Conservation (phyloP, 2,329 filamentous ascomycete species). For the Pseudogymnoascus sp. region DNA sequence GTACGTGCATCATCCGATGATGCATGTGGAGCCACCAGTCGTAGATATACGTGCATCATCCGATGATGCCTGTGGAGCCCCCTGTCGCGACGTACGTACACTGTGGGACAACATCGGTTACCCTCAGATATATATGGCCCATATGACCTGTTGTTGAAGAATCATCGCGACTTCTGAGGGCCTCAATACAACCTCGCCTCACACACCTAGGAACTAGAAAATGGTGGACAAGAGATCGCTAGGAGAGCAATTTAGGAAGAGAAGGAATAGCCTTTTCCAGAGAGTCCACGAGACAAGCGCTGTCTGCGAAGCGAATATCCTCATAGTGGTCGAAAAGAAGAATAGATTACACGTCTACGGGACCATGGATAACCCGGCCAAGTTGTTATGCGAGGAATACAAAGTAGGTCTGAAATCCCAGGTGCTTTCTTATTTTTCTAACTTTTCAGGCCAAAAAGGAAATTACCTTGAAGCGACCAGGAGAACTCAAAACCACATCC, state of each 20-base stretch:
- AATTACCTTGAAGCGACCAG: too few species aligned
- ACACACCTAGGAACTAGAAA: neutral
- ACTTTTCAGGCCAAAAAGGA: neutral
- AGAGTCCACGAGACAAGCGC: too few species aligned
- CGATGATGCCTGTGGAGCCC: neutral
- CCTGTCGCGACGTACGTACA: too few species aligned
- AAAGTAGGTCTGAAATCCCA: constrained; percentile 9
- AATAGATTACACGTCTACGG: constrained; percentile 15
- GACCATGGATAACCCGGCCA: constrained; percentile 10
- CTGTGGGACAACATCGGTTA: neutral
- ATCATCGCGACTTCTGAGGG: neutral
- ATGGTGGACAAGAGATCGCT: too few species aligned
- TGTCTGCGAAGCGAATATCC: constrained; percentile 8
- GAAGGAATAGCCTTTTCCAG: too few species aligned
- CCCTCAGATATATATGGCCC: neutral
- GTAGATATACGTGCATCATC: neutral
- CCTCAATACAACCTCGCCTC: neutral
- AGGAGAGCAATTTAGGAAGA: too few species aligned
- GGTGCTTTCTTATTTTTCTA: neutral
- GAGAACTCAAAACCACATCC: too few species aligned
- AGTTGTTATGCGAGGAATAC: constrained; percentile 9
- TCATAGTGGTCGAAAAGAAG: constrained; percentile 15
- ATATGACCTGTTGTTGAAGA: neutral
- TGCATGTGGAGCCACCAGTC: too few species aligned
- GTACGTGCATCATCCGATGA: too few species aligned